Evolutionary conservation across 1,284 basidiomycete species (phyloP).

Genomic region (Irpex rosettiformis): DNA sequence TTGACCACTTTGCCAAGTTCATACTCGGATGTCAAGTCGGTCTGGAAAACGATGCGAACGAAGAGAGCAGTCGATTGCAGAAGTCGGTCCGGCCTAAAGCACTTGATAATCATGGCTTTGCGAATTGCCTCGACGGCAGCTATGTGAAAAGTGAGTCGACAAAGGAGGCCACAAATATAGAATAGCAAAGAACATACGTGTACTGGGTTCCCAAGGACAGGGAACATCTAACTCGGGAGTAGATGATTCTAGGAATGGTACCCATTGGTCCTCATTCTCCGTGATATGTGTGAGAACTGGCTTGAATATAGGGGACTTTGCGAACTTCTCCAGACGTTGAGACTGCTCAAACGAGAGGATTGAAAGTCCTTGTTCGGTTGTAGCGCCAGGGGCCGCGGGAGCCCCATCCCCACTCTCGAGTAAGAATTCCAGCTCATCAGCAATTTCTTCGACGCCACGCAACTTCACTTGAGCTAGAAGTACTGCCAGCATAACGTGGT

Average conservation of each 20-base stretch:
- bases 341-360: conserved; percentile 66
- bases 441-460: conserved; percentile 73
- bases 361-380: conserved; percentile 38
- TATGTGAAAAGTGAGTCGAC: conserved; percentile 28
- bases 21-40: conserved; percentile 75
- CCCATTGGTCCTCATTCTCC: conserved; percentile 72
- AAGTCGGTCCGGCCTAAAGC: conserved; percentile 86
- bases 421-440: conserved; percentile 87
- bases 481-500: conserved; percentile 90
- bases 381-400: conserved; percentile 35
- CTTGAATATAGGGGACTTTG: conserved; percentile 74
- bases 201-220: conserved; percentile 70
- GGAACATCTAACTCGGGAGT: conserved; percentile 77
- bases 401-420: conserved; percentile 82
- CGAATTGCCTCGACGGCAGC: conserved; percentile 74
- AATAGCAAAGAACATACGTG: conserved; percentile 50
- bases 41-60: conserved; percentile 70
- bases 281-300: conserved; percentile 69
- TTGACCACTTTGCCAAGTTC: conserved; percentile 76
- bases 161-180: not conserved
- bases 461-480: conserved; percentile 90
- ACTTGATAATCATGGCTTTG: conserved; percentile 79
- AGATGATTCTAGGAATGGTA: conserved; percentile 65
- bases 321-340: conserved; percentile 62
- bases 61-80: conserved; percentile 79